Percentiles rank a stretch among this genome's conserved stretches.
phyloP scores from a whole-genome alignment of 768 basidiomycete genomes.

The Lactarius sanguifluus region DNA sequence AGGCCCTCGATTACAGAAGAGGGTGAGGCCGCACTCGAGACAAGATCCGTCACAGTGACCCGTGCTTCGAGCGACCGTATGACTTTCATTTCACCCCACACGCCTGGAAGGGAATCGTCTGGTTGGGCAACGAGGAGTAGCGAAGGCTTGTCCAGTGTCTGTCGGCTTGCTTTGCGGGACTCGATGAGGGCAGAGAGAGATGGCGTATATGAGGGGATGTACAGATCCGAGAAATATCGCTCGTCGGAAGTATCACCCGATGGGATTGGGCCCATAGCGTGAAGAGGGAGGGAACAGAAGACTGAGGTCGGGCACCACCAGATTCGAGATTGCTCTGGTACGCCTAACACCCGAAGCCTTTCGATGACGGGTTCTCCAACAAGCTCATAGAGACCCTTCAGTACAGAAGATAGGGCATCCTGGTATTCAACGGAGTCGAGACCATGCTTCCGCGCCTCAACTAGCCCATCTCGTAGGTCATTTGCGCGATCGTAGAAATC shows the following conservation, averaged over 20 bases:
- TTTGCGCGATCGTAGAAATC: slow-evolving; percentile 12
- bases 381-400: slow-evolving; percentile 7
- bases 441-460: neutral
- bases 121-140: slow-evolving; percentile 16
- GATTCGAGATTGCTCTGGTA: slow-evolving; percentile 8
- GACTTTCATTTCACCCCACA: neutral
- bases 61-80: neutral
- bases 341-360: slow-evolving; percentile 4
- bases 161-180: neutral
- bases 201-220: neutral
- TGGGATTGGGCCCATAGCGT: slow-evolving; percentile 24
- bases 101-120: neutral
- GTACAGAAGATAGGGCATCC: neutral
- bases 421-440: neutral
- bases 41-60: neutral
- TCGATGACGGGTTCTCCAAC: slow-evolving; percentile 6
- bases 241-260: neutral
- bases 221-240: slow-evolving; percentile 18
- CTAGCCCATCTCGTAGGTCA: neutral
- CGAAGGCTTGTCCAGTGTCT: neutral
- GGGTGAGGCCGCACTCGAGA: neutral
- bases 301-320: neutral
- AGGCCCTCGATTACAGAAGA: neutral
- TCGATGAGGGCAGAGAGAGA: neutral
- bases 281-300: slow-evolving; percentile 25